A percentile compares a stretch with the other conserved stretches of the same genome.
Conservation (phyloP, 192 early-diverging fungal genomes). For the Dissophora ornata region DNA sequence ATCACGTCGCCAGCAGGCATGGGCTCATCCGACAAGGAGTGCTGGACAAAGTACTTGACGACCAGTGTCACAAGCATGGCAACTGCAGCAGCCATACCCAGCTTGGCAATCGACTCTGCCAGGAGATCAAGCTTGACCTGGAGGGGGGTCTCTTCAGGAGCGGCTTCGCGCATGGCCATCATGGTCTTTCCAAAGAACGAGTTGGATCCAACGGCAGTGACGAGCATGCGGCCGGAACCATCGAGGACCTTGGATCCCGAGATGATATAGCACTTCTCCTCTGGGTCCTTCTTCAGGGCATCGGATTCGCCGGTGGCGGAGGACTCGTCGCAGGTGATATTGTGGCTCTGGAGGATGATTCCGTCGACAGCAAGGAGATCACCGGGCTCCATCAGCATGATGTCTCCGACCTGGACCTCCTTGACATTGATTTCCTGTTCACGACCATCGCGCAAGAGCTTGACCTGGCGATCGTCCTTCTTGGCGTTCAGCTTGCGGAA, state of each 20-base stretch:
- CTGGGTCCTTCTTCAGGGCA: slow-evolving; percentile 78
- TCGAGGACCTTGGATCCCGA: slow-evolving; percentile 92
- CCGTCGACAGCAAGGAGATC: slow-evolving; percentile 97
- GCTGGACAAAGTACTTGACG: slow-evolving; percentile 71
- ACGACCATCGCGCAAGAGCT: slow-evolving; percentile 78
- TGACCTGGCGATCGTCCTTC: slow-evolving; percentile 86
- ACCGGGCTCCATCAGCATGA: slow-evolving; percentile 87
- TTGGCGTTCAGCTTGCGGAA: slow-evolving; percentile 89
- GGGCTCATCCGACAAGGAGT: slow-evolving; percentile 60
- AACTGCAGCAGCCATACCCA: slow-evolving; percentile 86
- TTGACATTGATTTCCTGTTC: slow-evolving; percentile 79
- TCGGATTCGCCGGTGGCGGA: slow-evolving; percentile 93
- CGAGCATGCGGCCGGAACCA: slow-evolving; percentile 86
- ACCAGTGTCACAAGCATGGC: slow-evolving; percentile 82
- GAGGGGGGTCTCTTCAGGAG: slow-evolving; percentile 87
- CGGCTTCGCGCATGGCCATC: slow-evolving; percentile 83
- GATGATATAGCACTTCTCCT: slow-evolving; percentile 84
- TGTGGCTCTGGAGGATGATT: slow-evolving; percentile 80
- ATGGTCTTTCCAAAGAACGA: slow-evolving; percentile 93
- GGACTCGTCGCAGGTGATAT: slow-evolving; percentile 89
- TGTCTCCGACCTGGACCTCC: slow-evolving; percentile 92
- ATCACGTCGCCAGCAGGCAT: slow-evolving; percentile 68
- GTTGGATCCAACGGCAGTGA: slow-evolving; percentile 82
- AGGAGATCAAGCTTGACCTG: slow-evolving; percentile 91
- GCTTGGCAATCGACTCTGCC: slow-evolving; percentile 95